Conservation (phyloP, 495 filamentous ascomycete genomes). For the Rusavskia elegans region DNA sequence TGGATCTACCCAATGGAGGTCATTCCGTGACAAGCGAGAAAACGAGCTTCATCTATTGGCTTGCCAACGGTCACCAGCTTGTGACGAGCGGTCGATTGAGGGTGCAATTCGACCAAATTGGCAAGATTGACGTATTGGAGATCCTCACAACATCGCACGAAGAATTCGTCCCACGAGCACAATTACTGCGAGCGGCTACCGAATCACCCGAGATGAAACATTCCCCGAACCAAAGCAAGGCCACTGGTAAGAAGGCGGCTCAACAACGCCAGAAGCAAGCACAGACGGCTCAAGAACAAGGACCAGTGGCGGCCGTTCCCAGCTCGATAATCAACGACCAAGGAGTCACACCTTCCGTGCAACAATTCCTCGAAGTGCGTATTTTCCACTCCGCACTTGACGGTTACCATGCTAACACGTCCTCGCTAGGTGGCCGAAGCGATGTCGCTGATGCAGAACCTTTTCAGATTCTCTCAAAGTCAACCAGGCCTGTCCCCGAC, state of each 20-base stretch:
- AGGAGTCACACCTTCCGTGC: conserved; percentile 39
- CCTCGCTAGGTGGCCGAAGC: conserved; percentile 48
- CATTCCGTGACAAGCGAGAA: conserved; percentile 47
- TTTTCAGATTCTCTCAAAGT: conserved; percentile 44
- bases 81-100: conserved; percentile 45
- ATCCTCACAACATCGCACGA: conserved; percentile 45
- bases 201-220: conserved; percentile 46
- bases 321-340: conserved; percentile 46
- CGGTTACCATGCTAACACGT: conserved; percentile 4
- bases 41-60: conserved; percentile 58
- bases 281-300: conserved; percentile 11
- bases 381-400: background rate
- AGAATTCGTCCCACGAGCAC: conserved; percentile 49
- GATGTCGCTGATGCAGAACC: conserved; percentile 54
- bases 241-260: conserved; percentile 30
- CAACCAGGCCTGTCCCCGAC: conserved; percentile 43
- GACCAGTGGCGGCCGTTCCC: conserved; percentile 37
- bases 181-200: conserved; percentile 21
- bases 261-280: conserved; percentile 35
- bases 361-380: conserved; percentile 54
- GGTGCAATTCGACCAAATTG: conserved; percentile 49
- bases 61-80: conserved; percentile 51
- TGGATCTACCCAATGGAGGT: conserved; percentile 38
- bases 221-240: conserved; percentile 55
- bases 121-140: conserved; percentile 59